Evolutionary conservation across 2,329 filamentous ascomycete genomes (phyloP), one percentile per base, ranked within the genome.

Genomic region (Diaporthe eres): DNA sequence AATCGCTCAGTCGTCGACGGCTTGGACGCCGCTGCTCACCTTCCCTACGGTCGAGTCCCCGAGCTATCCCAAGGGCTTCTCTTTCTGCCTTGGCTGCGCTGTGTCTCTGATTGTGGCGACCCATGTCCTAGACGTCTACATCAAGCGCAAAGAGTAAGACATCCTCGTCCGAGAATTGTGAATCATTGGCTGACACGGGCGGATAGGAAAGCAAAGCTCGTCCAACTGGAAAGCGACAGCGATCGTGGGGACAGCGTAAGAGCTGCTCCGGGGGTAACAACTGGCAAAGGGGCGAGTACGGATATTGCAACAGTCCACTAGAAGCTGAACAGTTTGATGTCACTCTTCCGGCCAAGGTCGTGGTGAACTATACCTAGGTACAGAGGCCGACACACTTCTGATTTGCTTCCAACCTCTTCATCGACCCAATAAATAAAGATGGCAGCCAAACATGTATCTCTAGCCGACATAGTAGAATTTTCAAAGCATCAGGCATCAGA

Each of bases 11-110:
- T 90, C 86, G 0, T 88, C 88, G 0, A 91, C 88, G 0, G 89
- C 87, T 0, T 91, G 89, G 89, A 90, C 88, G 3, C 87, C 86
- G 5, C 79, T 91, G 3, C 79, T 91, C 17, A 86, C 87, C 0
- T 92, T 90, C 77, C 83, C 82, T 0, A 88, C 86, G 0, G 83
- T 85, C 7, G 85, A 88, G 75, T 83, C 83, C 0, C 86, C 86
- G 3, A 78, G 82, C 1, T 88, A 83, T 67, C 81, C 82, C 0
- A 88, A 87, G 74, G 86, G 86, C 3, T 87, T 84, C 55, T 79
- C 83, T 1, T 86, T 85, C 71, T 79, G 81, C 2, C 70, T 86
- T 1, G 82, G 81, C 0, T 63, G 57, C 34, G 71, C 71, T 17
- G 71, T 73, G n/a, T 51, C 39, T 4, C 44, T 73, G 28, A 73